A percentile compares a stretch with the other conserved stretches of the same genome.
These are phyloP conservation scores for Phytophthora brassicae DNA, from an alignment of 352 stramenopile species.

Conservation along the genomic window DNA sequence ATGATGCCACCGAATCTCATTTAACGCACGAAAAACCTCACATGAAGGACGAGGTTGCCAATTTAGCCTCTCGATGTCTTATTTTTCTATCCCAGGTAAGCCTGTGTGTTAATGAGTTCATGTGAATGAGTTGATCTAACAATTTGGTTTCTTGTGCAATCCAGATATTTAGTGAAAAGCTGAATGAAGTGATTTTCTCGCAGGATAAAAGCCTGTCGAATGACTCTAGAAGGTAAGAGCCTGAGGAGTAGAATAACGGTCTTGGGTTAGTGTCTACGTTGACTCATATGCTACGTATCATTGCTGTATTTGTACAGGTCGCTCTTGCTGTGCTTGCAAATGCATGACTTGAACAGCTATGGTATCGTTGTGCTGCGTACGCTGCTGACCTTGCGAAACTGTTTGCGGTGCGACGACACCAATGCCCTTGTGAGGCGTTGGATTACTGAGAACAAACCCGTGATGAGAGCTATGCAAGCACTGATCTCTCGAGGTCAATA, in stretches of 20 bases:
- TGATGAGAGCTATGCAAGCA: conserved; percentile 27
- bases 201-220: conserved; percentile 10
- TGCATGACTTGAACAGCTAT: conserved; percentile 3
- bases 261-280: not conserved
- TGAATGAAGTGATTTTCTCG: conserved; percentile 58
- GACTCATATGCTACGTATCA: not conserved
- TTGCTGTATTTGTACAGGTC: conserved; percentile 14
- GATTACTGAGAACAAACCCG: conserved; percentile 27
- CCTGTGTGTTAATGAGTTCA: not conserved
- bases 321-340: conserved; percentile 34
- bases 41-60: conserved; percentile 21
- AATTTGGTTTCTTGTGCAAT: no score
- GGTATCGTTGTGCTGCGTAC: conserved; percentile 46
- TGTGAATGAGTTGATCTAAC: not conserved
- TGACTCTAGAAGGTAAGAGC: conserved; percentile 29
- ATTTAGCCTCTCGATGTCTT: conserved; percentile 57
- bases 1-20: conserved; percentile 5
- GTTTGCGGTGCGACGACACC: conserved; percentile 48
- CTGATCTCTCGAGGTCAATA: conserved; percentile 9
- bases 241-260: not conserved
- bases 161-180: conserved; percentile 59
- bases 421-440: conserved; percentile 31
- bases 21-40: not conserved
- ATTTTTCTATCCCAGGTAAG: conserved; percentile 65
- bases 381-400: conserved; percentile 62